Base-by-base conservation (phyloP, 192 early-diverging fungal genomes). In the Backusella morwellensis region DNA sequence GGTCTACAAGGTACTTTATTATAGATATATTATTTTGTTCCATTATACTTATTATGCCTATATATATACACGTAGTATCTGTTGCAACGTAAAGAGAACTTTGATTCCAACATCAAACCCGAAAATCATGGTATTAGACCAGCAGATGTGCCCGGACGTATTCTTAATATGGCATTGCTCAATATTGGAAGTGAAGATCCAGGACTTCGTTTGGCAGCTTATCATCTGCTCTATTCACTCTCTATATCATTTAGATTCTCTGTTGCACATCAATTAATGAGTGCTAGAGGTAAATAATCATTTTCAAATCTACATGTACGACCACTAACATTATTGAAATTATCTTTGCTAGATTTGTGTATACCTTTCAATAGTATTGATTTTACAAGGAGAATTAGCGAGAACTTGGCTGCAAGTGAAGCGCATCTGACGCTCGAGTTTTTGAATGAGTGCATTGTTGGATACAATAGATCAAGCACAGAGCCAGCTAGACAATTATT, bases 81-180 rank as follows among this genome's bases (percentile, higher is more conserved):
- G 2, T 44, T 72, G 12, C 40, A 44, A 21, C 44, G 41, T 26
- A 72, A 72, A 32, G 42, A 72, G 26, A 72, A 41, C 42, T 72
- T 72, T 50, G 70, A 72, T 32, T 41, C 70, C 1, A 36, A 72
- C 40, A 36, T 72, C 11, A 72, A 41, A 26, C 40, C 41, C 6
- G 36, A 41, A 32, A 72, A 72, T 47, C 70, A 72, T 17, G 70
- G 70, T 42, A 90, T 98, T 38, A 87, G 91, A 36, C 95, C 97
- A 6, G 82, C 87, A 11, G 95, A 97, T 84, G 95, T 97, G 3
- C 94, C 96, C 0, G 97, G 96, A 5, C 93, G 93, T 34, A 82
- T 98, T 42, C 86, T 98, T 54, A 98, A 96, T 72, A 95, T 98
- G 84, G 93, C 96, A 21, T 74, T 99, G 73, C 82, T 96, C 41